Evolutionary conservation across 345 rosid species (phyloP).

Genomic region (Lagerstroemia speciosa): DNA sequence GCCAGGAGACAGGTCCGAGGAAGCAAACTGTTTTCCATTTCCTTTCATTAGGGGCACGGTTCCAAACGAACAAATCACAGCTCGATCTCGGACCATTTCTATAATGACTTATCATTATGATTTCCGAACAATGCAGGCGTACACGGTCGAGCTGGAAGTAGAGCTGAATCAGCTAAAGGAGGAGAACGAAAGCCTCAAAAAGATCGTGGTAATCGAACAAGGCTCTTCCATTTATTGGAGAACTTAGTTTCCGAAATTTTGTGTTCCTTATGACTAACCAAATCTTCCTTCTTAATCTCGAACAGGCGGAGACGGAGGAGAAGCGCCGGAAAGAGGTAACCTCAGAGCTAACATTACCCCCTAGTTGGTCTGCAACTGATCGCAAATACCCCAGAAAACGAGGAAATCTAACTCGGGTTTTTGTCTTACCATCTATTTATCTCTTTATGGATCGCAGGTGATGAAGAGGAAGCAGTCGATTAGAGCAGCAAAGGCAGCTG

Average conservation of each 20-base stretch:
- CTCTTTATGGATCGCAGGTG: conserved; percentile 16
- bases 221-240: not conserved
- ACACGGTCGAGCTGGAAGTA: conserved; percentile 79
- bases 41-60: not conserved
- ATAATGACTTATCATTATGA: not conserved
- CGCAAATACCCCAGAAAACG: not conserved
- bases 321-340: conserved; percentile 51
- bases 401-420: not conserved
- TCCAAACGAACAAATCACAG: not conserved
- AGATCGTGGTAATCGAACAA: conserved; percentile 39
- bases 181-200: conserved; percentile 64
- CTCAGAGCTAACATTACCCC: not conserved
- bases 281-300: not conserved
- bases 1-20: conserved; percentile 76
- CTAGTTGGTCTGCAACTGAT: not conserved
- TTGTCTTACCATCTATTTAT: not conserved
- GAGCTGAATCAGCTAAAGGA: conserved; percentile 69
- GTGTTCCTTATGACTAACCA: not conserved
- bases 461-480: conserved; percentile 26
- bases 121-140: conserved; percentile 40
- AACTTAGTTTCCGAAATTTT: too few species aligned
- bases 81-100: not conserved
- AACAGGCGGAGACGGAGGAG: conserved; percentile 48
- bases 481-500: conserved; percentile 28
- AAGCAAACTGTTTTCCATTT: not conserved